These are phyloP conservation scores for Psilocybe subaeruginosa DNA, from an alignment of 768 basidiomycete species.

Conservation along the genomic window DNA sequence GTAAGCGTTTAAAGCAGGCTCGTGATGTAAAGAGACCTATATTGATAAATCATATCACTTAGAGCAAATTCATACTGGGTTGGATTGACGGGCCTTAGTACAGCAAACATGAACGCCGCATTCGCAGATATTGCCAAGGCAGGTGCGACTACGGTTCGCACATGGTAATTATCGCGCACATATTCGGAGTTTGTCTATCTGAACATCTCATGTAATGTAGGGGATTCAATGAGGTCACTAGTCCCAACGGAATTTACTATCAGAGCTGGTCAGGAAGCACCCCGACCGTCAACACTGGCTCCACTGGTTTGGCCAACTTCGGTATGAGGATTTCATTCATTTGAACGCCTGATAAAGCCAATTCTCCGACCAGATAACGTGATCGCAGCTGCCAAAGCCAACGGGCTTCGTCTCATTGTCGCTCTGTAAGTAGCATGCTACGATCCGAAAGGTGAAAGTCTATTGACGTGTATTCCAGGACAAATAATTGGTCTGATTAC, in stretches of 20 bases:
- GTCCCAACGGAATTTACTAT: slow-evolving; percentile 50
- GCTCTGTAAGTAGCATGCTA: slow-evolving; percentile 42
- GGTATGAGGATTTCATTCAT: slow-evolving; percentile 31
- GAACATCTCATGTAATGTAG: slow-evolving; percentile 11
- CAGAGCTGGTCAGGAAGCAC: slow-evolving; percentile 54
- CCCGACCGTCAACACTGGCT: slow-evolving; percentile 56
- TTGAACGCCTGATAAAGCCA: neutral
- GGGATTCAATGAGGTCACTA: slow-evolving; percentile 51
- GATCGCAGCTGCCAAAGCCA: slow-evolving; percentile 60
- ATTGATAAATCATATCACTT: slow-evolving; percentile 34
- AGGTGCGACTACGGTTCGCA: slow-evolving; percentile 57
- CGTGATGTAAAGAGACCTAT: neutral
- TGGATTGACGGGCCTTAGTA: slow-evolving; percentile 47
- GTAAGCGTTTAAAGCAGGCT: slow-evolving; percentile 32
- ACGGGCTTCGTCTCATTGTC: slow-evolving; percentile 63
- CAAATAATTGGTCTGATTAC: slow-evolving; percentile 67
- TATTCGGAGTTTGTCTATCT: neutral
- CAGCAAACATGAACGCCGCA: slow-evolving; percentile 52
- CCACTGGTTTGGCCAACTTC: slow-evolving; percentile 54
- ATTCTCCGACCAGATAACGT: slow-evolving; percentile 43
- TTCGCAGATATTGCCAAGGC: slow-evolving; percentile 53
- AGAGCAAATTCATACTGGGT: slow-evolving; percentile 64
- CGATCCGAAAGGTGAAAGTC: neutral
- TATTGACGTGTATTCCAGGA: slow-evolving; percentile 32
- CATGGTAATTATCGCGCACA: slow-evolving; percentile 32